Conservation (phyloP, 2,329 filamentous ascomycete species). For the Alternaria alternata region DNA sequence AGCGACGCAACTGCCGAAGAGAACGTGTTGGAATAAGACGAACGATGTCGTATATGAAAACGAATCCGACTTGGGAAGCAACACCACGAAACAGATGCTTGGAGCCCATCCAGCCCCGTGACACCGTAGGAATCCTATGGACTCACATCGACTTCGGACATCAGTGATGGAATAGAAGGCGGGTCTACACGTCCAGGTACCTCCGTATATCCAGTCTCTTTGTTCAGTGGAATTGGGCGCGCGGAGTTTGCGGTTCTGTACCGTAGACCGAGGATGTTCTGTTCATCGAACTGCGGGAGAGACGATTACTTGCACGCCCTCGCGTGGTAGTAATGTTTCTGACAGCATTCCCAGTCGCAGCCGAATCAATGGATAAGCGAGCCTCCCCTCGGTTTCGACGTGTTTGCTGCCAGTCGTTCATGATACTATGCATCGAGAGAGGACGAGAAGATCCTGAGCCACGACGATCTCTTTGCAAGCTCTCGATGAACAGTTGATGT, state of each 20-base stretch:
- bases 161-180: neutral
- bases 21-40: neutral
- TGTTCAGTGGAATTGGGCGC: neutral
- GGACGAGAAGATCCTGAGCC: conserved; percentile 16
- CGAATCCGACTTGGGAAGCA: neutral
- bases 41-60: neutral
- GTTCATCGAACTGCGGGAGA: conserved; percentile 7
- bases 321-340: conserved; percentile 8
- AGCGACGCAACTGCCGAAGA: neutral
- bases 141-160: neutral
- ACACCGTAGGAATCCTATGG: neutral
- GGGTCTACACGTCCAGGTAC: neutral
- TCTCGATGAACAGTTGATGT: conserved; percentile 1
- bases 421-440: conserved; percentile 6
- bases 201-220: neutral
- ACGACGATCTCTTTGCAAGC: conserved; percentile 9
- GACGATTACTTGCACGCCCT: conserved; percentile 7
- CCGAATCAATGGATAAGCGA: conserved; percentile 18
- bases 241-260: conserved; percentile 1
- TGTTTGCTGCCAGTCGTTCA: conserved; percentile 17
- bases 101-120: neutral
- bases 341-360: conserved; percentile 7
- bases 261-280: conserved; percentile 4
- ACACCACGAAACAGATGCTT: neutral
- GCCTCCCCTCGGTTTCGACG: conserved; percentile 8